Base-by-base conservation (phyloP, 2,329 filamentous ascomycete genomes). In the Rasamsonia emersonii region DNA sequence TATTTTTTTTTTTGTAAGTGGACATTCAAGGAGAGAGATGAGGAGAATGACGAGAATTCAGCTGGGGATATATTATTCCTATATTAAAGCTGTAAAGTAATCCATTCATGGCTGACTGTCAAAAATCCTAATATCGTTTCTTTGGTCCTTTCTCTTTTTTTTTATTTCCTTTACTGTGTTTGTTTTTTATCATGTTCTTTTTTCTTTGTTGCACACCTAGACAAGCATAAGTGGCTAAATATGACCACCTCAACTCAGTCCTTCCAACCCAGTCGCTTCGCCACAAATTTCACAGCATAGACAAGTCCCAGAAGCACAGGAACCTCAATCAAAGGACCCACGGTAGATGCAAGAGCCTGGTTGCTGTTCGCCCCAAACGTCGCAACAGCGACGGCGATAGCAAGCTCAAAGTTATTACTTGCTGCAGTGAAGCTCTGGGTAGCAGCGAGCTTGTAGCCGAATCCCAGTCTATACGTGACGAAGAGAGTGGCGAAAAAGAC, bases 371-470 rank as follows among this genome's bases (percentile, higher is more conserved):
- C 70, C 0, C 86, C 86, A 58, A 82, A 93, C 0, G 80, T 80
- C 0, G 86, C 81, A 3, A 93, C 78, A 0, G 83, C 83, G 0
- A 94, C 86, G 0, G 86, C 86, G 58, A 94, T 93, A 0, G 86
- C 85, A 15, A 94, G 64, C 62, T 94, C 86, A 49, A 94, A 94
- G 53, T 94, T 93, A 51, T 94, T 94, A 54, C 86, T 93, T 1
- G 84, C 82, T 0, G 85, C 88, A 0, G 84, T 93, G 47, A 93
- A 91, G 50, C 82, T 86, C 59, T 93, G 85, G 2, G 85, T 89
- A 8, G 72, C 70, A 1, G 73, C 71, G 1, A 86, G 54, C 20
- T 70, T 69, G 51, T 93, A 93, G 0, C 75, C 76, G 37, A 86
- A 86, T 0, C 84, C 81, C n/a, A 80, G 59, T n/a, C 66, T 70